Percentiles rank a stretch among this genome's conserved stretches.
These are phyloP conservation scores for Chlamydomonas sphaeroides DNA, from an alignment of 139 green algal species.

Conservation along the genomic window DNA sequence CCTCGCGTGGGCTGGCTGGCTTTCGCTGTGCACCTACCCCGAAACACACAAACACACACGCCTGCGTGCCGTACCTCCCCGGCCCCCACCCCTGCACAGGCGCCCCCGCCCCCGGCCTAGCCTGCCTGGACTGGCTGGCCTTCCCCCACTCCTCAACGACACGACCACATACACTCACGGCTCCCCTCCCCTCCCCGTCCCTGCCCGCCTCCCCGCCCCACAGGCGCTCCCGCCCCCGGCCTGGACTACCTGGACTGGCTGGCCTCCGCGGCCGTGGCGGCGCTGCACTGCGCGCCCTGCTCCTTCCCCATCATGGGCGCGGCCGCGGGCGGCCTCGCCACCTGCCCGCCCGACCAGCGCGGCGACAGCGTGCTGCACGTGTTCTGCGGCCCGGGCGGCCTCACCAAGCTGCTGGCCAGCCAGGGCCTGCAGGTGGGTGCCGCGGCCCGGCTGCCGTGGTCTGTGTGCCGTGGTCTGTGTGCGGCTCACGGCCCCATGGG, in stretches of 20 bases:
- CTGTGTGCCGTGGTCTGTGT: neutral
- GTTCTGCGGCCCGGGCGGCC: slow-evolving; percentile 61
- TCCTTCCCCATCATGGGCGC: slow-evolving; percentile 65
- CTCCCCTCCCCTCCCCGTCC: too few species aligned
- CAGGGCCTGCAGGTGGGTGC: slow-evolving; percentile 60
- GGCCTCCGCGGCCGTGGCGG: slow-evolving; percentile 43
- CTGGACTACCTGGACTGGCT: slow-evolving; percentile 76
- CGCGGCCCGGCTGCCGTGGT: neutral
- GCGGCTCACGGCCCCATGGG: too few species aligned
- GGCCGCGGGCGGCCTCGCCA: slow-evolving; percentile 49
- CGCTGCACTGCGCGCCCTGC: slow-evolving; percentile 47
- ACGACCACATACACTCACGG: too few species aligned
- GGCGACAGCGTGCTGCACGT: slow-evolving; percentile 69
- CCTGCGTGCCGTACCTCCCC: too few species aligned
- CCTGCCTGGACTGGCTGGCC: slow-evolving; percentile 72
- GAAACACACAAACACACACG: too few species aligned
- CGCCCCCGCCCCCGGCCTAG: slow-evolving; percentile 54
- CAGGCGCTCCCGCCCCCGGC: slow-evolving; percentile 65
- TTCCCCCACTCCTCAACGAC: too few species aligned
- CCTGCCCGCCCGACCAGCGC: slow-evolving; percentile 13
- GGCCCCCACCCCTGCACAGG: too few species aligned
- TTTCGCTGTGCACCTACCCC: too few species aligned
- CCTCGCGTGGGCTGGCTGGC: too few species aligned
- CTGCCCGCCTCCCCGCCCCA: too few species aligned
- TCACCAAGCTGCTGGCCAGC: slow-evolving; percentile 82